Base-by-base conservation (phyloP, 2,329 filamentous ascomycete species). In the Trichophyton equinum region DNA sequence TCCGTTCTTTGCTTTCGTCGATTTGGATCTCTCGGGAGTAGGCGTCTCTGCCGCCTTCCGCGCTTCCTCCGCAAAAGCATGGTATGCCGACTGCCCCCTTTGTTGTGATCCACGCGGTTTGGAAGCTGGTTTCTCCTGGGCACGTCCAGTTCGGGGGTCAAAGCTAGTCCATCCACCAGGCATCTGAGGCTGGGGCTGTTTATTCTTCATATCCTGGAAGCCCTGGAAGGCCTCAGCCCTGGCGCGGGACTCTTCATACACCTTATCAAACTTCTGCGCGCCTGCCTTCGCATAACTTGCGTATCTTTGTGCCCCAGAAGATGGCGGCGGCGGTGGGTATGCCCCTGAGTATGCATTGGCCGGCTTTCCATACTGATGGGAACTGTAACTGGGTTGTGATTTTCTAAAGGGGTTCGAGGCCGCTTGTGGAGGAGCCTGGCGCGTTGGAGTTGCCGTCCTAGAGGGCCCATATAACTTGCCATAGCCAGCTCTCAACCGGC, bases 1-100 rank as follows among this genome's bases (percentile, higher is more conserved):
- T 3, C 81, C 82, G 51, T 76, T 73, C 68, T 76, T 82, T 65
- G 77, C 81, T 42, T 80, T 79, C 2, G 76, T 73, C 3, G 74
- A 73, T 30, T 76, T 70, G 0, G 74, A 65, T 59, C 72, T 72
- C n/a, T 72, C 65, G 27, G 73, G 65, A 20, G 70, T 69, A 20
- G 49, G 49, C 15, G 72, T 67, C 51, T 68, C 70, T n/a, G 73
- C 65, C 7, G 49, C 30, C 3, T 72, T 63, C 55, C 68, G 73
- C 60, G 62, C 65, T 46, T 64, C 67, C 33, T 68, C 69, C 60
- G 70, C 73, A 63, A 72, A 71, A 58, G 69, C 67, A 57, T 76
- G 73, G 63, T 74, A 76, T 1, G 74, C 74, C 4, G 74, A 75
- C 57, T 73, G 73, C 8, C 72, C 67, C 57, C 72, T 67, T 57